Base-by-base conservation (phyloP, 139 green algal species). In the Pseudopediastrum boryanum region DNA sequence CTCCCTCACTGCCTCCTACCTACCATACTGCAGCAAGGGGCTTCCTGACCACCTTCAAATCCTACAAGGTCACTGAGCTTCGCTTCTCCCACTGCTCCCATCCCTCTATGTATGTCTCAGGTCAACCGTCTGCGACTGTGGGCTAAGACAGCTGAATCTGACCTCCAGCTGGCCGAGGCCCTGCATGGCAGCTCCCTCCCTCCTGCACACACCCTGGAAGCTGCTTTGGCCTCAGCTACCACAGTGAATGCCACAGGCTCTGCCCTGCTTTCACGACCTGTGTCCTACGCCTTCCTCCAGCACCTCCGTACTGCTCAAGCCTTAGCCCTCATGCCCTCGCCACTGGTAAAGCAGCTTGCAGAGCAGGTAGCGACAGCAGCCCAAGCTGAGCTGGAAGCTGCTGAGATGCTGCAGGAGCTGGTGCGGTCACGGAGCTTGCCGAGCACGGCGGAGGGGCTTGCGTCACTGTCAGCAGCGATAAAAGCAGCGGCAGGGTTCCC, bases 151-250 rank as follows among this genome's bases (percentile, higher is more conserved):
- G 89, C 88, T 2, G 85, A 88, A 21, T 85, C 81, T 27, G 91
- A 95, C 75, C 64, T 96, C 27, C 80, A 85, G 33, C 85, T 96
- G 35, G 87, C 84, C 23, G 87, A 95, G 79, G 85, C 87, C 2
- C 83, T 96, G 71, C 76, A 83, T 12, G 91, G 91, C 29, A 73
- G 70, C 43, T 41, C 83, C 12, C 81, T 95, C 46, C 42, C 31
- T 25, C 84, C 89, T 10, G 56, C 75, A 5, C 84, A 90, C 61
- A 83, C 85, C 35, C 82, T 95, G 39, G 74, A 50, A 8, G 83
- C 81, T 21, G 82, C 70, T 7, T 52, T 78, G 35, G 52, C 70
- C 38, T 51, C 70, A 39, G 70, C 70, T 29, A 44, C 67, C 2
- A 71, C 43, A 82, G n/a, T 31, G 31, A 31, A 44, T 63, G 67